phyloP scores from a whole-genome alignment of 2,329 filamentous ascomycete species.

The Cordyceps pruinosa region DNA sequence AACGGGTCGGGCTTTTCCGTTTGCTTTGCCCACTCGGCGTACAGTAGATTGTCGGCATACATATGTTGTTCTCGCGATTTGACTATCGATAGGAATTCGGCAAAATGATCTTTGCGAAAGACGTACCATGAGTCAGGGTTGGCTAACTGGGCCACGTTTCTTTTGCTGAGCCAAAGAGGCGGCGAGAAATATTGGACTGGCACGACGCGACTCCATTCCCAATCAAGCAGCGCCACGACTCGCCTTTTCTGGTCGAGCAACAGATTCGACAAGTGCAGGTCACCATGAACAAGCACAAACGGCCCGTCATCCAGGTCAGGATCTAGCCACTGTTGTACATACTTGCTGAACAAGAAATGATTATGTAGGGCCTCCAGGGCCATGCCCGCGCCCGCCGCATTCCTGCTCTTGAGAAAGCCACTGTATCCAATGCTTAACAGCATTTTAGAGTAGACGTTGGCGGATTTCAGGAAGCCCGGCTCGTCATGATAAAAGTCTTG shows the following conservation, averaged over 20 bases:
- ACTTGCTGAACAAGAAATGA: slow-evolving; percentile 11
- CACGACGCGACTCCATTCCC: slow-evolving; percentile 18
- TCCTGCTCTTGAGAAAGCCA: slow-evolving; percentile 11
- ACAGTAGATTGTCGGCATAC: background rate
- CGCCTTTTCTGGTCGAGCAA: slow-evolving; percentile 12
- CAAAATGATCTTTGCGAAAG: background rate
- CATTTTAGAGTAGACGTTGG: background rate
- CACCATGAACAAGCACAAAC: slow-evolving; percentile 15
- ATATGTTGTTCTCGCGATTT: background rate
- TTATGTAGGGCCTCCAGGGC: slow-evolving; percentile 13
- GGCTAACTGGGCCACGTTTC: background rate
- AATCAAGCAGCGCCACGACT: slow-evolving; percentile 13
- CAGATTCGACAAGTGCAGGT: slow-evolving; percentile 13
- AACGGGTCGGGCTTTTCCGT: background rate
- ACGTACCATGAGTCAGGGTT: background rate
- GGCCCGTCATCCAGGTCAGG: slow-evolving; percentile 8
- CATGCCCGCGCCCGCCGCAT: background rate
- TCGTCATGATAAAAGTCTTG: background rate
- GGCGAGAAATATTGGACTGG: slow-evolving; percentile 15
- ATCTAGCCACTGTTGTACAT: slow-evolving; percentile 12
- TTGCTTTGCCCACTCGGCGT: background rate
- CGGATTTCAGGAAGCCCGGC: background rate
- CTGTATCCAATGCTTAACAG: slow-evolving; percentile 11
- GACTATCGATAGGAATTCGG: background rate
- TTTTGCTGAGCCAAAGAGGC: slow-evolving; percentile 12